phyloP scores from a whole-genome alignment of 2,329 filamentous ascomycete genomes.

The Penicillium capsulatum region DNA sequence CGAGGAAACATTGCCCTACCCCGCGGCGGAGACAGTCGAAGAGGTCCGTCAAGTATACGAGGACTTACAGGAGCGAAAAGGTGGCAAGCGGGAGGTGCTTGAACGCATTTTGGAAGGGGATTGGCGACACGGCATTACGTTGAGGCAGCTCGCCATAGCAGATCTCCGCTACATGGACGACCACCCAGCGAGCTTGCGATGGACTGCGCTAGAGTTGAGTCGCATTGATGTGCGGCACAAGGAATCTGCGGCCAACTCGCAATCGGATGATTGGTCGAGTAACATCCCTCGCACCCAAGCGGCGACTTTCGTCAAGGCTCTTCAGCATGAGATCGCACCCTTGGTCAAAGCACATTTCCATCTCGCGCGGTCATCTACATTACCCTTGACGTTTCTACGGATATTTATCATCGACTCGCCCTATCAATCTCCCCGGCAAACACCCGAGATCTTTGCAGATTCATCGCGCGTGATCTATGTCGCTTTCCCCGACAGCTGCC shows the following conservation, averaged over 20 bases:
- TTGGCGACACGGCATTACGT: constrained; percentile 53
- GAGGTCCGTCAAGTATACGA: constrained; percentile 64
- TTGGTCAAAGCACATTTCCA: constrained; percentile 82
- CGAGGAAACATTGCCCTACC: constrained; percentile 63
- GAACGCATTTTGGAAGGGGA: constrained; percentile 56
- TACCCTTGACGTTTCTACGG: constrained; percentile 67
- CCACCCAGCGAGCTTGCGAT: constrained; percentile 49
- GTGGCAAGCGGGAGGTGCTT: constrained; percentile 52
- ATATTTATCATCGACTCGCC: constrained; percentile 77
- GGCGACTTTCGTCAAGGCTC: constrained; percentile 70
- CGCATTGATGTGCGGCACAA: constrained; percentile 19
- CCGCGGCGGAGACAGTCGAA: constrained; percentile 60
- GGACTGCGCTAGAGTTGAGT: constrained; percentile 51
- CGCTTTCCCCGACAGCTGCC: constrained; percentile 75
- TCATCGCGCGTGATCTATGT: constrained; percentile 70
- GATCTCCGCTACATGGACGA: constrained; percentile 53
- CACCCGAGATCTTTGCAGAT: constrained; percentile 48
- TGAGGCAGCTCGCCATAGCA: constrained; percentile 54
- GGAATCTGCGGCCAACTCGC: constrained; percentile 17
- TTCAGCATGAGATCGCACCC: constrained; percentile 70
- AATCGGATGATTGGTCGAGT: constrained; percentile 31
- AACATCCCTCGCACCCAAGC: constrained; percentile 69
- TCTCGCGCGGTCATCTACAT: constrained; percentile 63
- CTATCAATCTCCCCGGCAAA: constrained; percentile 57
- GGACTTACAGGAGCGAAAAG: constrained; percentile 54